phyloP scores from a whole-genome alignment of 768 basidiomycete genomes.

The Boletus fagicola region DNA sequence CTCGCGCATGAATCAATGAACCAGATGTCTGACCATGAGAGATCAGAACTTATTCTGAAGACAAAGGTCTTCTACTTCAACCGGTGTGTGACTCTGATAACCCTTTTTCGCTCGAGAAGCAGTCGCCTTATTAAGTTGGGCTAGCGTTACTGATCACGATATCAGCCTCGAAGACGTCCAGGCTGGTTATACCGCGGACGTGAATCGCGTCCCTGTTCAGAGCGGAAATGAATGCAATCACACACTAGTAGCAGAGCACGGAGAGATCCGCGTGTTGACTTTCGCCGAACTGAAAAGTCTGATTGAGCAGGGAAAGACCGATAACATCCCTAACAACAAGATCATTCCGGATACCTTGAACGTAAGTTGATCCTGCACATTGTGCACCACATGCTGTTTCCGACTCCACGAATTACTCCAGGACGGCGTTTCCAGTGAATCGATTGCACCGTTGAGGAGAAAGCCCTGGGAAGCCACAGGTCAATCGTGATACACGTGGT shows the following conservation, averaged over 20 bases:
- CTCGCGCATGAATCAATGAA: constrained; percentile 41
- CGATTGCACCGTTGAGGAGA: constrained; percentile 46
- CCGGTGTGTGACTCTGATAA: constrained; percentile 36
- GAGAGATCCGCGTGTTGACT: constrained; percentile 49
- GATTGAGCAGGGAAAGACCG: constrained; percentile 68
- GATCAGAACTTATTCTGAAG: constrained; percentile 48
- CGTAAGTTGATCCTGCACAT: constrained; percentile 40
- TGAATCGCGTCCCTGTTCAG: constrained; percentile 9
- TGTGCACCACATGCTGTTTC: not conserved
- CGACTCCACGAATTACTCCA: constrained; percentile 26
- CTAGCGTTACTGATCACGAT: constrained; percentile 31
- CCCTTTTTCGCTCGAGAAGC: constrained; percentile 26
- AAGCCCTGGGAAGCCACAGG: constrained; percentile 65
- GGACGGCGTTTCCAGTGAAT: constrained; percentile 57
- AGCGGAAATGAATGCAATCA: constrained; percentile 22
- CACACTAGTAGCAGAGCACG: constrained; percentile 8
- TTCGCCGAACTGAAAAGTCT: constrained; percentile 68
- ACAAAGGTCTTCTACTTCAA: constrained; percentile 76
- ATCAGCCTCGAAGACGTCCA: constrained; percentile 32
- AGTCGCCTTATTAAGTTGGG: constrained; percentile 23
- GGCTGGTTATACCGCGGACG: constrained; percentile 11
- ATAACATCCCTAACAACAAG: constrained; percentile 78
- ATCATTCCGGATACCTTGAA: constrained; percentile 64
- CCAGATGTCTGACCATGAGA: constrained; percentile 37
- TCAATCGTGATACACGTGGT: constrained; percentile 19